Percentiles rank a stretch among this genome's conserved stretches.
phyloP scores from a whole-genome alignment of 805 yeast genomes.

The Candida argentea region DNA sequence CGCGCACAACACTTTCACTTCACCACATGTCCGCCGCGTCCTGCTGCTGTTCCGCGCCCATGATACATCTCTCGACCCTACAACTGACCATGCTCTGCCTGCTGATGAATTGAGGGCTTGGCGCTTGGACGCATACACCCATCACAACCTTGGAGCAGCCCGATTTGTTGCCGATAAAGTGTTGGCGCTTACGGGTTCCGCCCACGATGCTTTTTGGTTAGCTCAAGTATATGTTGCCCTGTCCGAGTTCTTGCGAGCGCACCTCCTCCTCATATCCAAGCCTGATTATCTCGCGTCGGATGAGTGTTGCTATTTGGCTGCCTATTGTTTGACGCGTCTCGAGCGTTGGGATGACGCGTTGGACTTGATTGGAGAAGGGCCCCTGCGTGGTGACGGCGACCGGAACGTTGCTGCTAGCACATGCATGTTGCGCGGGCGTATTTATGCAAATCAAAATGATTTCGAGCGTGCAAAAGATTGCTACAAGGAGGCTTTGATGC shows the following conservation, averaged over 20 bases:
- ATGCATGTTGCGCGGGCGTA: conserved; percentile 75
- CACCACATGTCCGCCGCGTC: conserved; percentile 30
- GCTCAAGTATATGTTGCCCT: conserved; percentile 79
- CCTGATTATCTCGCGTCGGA: conserved; percentile 49
- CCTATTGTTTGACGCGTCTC: conserved; percentile 59
- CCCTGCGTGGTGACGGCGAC: conserved; percentile 63
- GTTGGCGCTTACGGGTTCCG: conserved; percentile 69
- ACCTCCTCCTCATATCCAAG: conserved; percentile 51
- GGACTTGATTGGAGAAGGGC: conserved; percentile 69
- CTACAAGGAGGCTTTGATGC: conserved; percentile 73
- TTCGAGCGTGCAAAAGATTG: conserved; percentile 81
- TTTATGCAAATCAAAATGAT: conserved; percentile 74
- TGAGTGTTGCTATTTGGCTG: conserved; percentile 74
- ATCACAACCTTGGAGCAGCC: conserved; percentile 85
- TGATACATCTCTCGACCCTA: conserved; percentile 3
- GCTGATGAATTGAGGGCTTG: conserved; percentile 81
- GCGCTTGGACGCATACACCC: conserved; percentile 90
- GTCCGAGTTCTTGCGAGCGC: conserved; percentile 72
- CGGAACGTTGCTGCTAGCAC: conserved; percentile 79
- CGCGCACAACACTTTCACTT: conserved; percentile 29
- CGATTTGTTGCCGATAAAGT: conserved; percentile 89
- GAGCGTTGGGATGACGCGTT: conserved; percentile 84
- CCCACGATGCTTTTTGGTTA: conserved; percentile 93
- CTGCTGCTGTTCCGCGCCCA: conserved; percentile 26
- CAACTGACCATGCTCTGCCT: conserved; percentile 52